Evolutionary conservation across 345 rosid genomes (phyloP).

Genomic region (Luvunga scandens): DNA sequence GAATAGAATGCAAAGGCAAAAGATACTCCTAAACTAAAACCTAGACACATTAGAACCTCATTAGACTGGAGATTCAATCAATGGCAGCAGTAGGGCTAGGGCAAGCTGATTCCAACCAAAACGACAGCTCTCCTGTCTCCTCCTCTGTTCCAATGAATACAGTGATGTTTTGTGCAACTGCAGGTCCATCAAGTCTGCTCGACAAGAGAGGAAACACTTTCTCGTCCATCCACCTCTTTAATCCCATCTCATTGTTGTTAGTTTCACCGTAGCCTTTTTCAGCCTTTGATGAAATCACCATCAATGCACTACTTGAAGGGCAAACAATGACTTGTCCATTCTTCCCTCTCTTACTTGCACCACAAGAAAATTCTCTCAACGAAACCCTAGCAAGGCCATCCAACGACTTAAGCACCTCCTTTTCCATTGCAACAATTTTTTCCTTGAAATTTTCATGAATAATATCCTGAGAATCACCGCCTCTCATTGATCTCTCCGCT

Average conservation of each 20-base stretch:
- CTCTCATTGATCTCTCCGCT: not conserved
- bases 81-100: not conserved
- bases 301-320: constrained; percentile 6
- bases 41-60: too few species aligned
- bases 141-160: not conserved
- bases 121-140: not conserved
- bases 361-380: not conserved
- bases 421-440: not conserved
- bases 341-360: too few species aligned
- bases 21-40: too few species aligned
- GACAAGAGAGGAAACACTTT: not conserved
- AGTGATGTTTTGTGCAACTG: not conserved
- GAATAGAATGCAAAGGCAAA: too few species aligned
- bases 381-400: not conserved
- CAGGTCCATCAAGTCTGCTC: not conserved
- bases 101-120: not conserved
- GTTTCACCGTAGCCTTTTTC: not conserved
- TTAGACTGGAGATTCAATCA: not conserved
- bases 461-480: not conserved
- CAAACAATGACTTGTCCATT: not conserved
- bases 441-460: not conserved
- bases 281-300: not conserved
- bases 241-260: not conserved
- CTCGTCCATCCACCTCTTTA: not conserved
- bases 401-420: not conserved